phyloP scores from a whole-genome alignment of 768 basidiomycete genomes.

The Pleurotus platypus region DNA sequence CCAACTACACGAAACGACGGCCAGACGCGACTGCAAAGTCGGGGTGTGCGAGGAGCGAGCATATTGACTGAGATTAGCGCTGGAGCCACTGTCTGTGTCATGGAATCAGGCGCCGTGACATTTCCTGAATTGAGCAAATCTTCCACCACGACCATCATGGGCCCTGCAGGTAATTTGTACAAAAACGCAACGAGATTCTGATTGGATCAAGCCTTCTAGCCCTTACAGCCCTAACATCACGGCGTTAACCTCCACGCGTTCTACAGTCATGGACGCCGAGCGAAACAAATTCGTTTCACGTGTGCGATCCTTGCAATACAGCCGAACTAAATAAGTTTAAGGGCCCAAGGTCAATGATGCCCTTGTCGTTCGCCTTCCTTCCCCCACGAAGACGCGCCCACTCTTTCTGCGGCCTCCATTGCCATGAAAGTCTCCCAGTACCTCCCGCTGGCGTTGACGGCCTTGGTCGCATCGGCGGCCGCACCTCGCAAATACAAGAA shows the following conservation, averaged over 20 bases:
- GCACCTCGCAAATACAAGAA: conserved; percentile 28
- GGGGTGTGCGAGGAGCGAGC: background rate
- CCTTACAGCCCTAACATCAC: background rate
- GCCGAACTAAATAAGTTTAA: conserved; percentile 2
- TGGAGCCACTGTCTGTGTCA: background rate
- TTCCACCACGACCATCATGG: background rate
- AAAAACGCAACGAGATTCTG: background rate
- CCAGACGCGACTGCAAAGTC: background rate
- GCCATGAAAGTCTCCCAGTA: conserved; percentile 7
- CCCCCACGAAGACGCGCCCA: conserved; percentile 8
- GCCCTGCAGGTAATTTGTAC: background rate
- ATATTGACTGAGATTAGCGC: background rate
- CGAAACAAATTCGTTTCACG: conserved; percentile 5
- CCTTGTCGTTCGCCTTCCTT: conserved; percentile 7
- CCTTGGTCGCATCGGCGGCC: conserved; percentile 27
- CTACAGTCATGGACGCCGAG: background rate
- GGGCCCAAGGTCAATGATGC: conserved; percentile 2
- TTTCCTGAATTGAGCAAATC: background rate
- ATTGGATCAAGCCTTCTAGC: background rate
- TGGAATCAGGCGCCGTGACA: background rate
- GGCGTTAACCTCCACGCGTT: background rate
- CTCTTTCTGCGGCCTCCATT: background rate
- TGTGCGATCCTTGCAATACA: conserved; percentile 1
- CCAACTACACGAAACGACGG: background rate
- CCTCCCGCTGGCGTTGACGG: conserved; percentile 6